phyloP scores from a whole-genome alignment of 306 rosid genomes.

The Quercus agrifolia region DNA sequence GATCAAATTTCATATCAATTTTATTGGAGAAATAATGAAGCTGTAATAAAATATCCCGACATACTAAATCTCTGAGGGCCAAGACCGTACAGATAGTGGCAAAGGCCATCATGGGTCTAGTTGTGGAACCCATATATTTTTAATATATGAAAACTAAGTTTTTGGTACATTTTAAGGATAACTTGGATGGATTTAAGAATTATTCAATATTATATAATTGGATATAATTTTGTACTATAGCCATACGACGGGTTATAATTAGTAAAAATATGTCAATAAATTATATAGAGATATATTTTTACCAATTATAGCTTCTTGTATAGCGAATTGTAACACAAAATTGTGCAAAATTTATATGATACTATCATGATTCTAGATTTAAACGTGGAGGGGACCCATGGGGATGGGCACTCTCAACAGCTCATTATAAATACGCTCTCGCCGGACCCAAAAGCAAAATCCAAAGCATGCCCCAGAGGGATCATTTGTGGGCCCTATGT shows the following conservation, averaged over 20 bases:
- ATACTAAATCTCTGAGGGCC: neutral
- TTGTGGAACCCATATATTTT: neutral
- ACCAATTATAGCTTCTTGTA: rapidly evolving
- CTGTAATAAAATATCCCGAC: too few species aligned
- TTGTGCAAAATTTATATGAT: too few species aligned
- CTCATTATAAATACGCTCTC: too few species aligned
- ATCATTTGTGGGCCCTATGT: neutral
- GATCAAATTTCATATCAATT: too few species aligned
- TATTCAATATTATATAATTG: too few species aligned
- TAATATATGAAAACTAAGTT: neutral
- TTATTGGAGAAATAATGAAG: too few species aligned
- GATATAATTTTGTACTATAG: rapidly evolving
- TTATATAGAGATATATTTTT: rapidly evolving
- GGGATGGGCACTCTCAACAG: too few species aligned
- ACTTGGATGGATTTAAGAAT: neutral
- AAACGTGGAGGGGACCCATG: too few species aligned
- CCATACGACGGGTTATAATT: rapidly evolving
- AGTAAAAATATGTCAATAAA: rapidly evolving
- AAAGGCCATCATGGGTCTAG: neutral
- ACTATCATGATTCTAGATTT: neutral
- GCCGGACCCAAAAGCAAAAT: too few species aligned
- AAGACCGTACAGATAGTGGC: neutral
- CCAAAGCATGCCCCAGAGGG: neutral
- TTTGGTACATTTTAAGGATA: neutral
- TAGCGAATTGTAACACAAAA: rapidly evolving